Conservation (phyloP, 1,284 basidiomycete species). For the Ganoderma multipileum region DNA sequence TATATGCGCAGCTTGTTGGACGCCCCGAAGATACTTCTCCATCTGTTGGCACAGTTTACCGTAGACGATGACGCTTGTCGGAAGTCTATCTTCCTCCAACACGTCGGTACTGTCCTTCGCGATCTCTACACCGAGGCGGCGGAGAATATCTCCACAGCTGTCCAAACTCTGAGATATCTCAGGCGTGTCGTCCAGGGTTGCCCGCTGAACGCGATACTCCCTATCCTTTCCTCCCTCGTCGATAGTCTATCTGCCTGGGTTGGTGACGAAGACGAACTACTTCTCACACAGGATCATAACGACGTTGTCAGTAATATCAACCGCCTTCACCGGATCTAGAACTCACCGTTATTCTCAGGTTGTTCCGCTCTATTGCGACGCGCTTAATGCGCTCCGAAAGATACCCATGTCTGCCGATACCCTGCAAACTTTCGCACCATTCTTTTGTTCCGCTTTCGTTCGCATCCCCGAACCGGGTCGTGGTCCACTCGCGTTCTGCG, state of each 20-base stretch:
- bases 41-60: neutral
- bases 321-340: neutral
- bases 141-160: constrained; percentile 31
- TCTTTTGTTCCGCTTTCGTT: constrained; percentile 56
- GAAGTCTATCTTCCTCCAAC: constrained; percentile 14
- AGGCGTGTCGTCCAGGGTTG: constrained; percentile 41
- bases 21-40: constrained; percentile 5
- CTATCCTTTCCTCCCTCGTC: constrained; percentile 45
- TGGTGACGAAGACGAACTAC: constrained; percentile 48
- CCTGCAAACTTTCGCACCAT: constrained; percentile 47
- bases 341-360: constrained; percentile 43
- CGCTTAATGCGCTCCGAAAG: constrained; percentile 46
- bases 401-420: constrained; percentile 46
- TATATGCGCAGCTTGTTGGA: constrained; percentile 11
- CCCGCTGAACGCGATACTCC: constrained; percentile 37
- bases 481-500: constrained; percentile 54
- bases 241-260: constrained; percentile 57
- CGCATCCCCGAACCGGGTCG: constrained; percentile 51
- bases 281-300: constrained; percentile 53
- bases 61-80: neutral
- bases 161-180: constrained; percentile 38
- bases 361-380: constrained; percentile 50
- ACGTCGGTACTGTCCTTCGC: constrained; percentile 40
- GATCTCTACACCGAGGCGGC: constrained; percentile 44
- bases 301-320: constrained; percentile 48